A percentile compares a stretch with the other conserved stretches of the same genome.
Evolutionary conservation across 495 filamentous ascomycete species (phyloP).

Genomic region (Penicillium maclennaniae): DNA sequence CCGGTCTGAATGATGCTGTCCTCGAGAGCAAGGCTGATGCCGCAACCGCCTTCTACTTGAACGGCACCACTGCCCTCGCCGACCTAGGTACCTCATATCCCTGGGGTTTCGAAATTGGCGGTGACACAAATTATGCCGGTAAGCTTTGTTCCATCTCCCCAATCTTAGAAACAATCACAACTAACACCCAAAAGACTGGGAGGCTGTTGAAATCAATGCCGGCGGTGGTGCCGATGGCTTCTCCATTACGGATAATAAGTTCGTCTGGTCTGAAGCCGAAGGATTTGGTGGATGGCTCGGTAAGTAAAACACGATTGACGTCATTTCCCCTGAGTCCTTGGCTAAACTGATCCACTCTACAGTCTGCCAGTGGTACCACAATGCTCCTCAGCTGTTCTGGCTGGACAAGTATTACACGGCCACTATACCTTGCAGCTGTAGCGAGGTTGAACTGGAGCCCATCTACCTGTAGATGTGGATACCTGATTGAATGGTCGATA

Average conservation of each 20-base stretch:
- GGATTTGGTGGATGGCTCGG: conserved; percentile 53
- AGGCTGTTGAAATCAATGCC: conserved; percentile 40
- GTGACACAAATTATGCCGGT: conserved; percentile 25
- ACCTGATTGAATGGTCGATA: not conserved
- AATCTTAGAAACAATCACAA: not conserved
- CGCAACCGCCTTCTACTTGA: conserved; percentile 37
- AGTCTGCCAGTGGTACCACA: conserved; percentile 57
- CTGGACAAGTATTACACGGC: conserved; percentile 27
- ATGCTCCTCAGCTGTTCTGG: conserved; percentile 52
- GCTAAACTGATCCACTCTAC: not conserved
- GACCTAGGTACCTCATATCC: conserved; percentile 17
- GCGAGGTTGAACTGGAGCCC: conserved; percentile 35
- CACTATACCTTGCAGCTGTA: conserved; percentile 42
- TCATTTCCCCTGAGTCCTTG: not conserved
- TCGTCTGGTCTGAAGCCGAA: conserved; percentile 35
- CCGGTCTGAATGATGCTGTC: conserved; percentile 44
- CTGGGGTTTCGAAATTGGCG: conserved; percentile 34
- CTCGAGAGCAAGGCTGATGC: conserved; percentile 24
- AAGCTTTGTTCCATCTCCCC: not conserved
- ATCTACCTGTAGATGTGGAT: conserved; percentile 17
- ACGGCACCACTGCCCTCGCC: conserved; percentile 29
- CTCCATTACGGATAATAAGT: conserved; percentile 31
- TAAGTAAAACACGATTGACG: conserved; percentile 24
- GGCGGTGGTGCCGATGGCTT: conserved; percentile 36
- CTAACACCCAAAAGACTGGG: conserved; percentile 32